These are phyloP conservation scores for Edaphochlamys debaryana DNA, from an alignment of 139 green algal genomes.

Conservation along the genomic window DNA sequence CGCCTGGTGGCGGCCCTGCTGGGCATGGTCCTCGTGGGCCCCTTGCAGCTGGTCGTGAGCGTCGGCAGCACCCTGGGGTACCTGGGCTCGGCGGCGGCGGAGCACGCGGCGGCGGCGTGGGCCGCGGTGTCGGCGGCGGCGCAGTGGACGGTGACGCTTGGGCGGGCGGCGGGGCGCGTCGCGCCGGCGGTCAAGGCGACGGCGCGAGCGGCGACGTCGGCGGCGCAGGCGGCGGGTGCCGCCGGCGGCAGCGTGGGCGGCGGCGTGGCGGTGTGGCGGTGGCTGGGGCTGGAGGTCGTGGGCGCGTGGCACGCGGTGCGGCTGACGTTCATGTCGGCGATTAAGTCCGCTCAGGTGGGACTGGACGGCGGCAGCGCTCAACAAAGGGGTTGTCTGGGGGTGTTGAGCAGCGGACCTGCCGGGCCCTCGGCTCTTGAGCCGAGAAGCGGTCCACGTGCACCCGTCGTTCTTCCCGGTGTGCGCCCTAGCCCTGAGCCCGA, in stretches of 20 bases:
- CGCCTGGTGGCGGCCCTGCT: constrained; percentile 19
- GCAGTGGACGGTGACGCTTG: constrained; percentile 16
- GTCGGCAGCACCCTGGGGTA: neutral
- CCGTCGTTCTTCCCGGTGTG: too few species aligned
- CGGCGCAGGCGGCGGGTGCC: neutral
- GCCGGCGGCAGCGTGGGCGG: neutral
- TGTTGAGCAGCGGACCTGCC: too few species aligned
- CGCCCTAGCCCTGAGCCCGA: too few species aligned
- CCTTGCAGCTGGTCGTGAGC: neutral
- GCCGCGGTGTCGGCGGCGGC: neutral
- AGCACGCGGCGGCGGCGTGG: constrained; percentile 3
- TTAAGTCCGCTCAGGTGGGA: constrained; percentile 25
- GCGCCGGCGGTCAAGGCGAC: constrained; percentile 10
- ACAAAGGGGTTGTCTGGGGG: neutral
- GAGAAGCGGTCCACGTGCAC: neutral
- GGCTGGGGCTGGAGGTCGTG: constrained; percentile 32
- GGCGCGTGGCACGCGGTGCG: constrained; percentile 25
- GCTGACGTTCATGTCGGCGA: neutral
- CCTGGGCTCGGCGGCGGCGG: neutral
- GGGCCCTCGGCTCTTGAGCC: neutral
- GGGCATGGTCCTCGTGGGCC: constrained; percentile 26
- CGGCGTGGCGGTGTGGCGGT: constrained; percentile 24
- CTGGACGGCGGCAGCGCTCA: too few species aligned
- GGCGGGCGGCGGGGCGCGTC: neutral
- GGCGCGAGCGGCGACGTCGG: neutral